Conservation (phyloP, 495 filamentous ascomycete species). For the Neurospora pannonica region DNA sequence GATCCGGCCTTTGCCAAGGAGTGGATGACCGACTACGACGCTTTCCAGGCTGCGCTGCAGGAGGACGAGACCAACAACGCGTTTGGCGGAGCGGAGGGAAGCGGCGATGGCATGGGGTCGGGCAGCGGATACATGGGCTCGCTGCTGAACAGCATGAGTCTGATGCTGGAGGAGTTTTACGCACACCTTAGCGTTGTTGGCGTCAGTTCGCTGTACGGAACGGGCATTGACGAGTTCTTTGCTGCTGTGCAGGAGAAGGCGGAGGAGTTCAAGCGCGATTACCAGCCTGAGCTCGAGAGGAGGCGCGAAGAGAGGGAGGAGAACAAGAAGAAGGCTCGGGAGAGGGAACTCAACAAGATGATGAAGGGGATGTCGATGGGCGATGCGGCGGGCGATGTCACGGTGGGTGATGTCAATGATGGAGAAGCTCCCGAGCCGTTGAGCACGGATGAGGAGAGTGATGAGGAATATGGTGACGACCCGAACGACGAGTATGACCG, state of each 20-base stretch:
- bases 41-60: slow-evolving; percentile 79
- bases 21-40: slow-evolving; percentile 99
- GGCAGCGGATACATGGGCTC: slow-evolving; percentile 97
- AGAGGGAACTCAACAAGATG: slow-evolving; percentile 77
- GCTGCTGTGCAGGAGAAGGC: slow-evolving; percentile 76
- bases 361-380: slow-evolving; percentile 89
- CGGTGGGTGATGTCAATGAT: slow-evolving; percentile 39
- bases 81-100: slow-evolving; percentile 65
- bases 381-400: slow-evolving; percentile 21
- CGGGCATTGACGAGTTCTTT: slow-evolving; percentile 89
- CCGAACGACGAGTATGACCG: slow-evolving; percentile 38
- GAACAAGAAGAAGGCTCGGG: slow-evolving; percentile 54
- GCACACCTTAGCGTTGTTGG: slow-evolving; percentile 82
- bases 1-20: slow-evolving; percentile 89
- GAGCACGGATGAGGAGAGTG: slow-evolving; percentile 34
- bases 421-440: slow-evolving; percentile 37
- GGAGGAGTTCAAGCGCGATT: slow-evolving; percentile 83
- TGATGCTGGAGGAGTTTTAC: slow-evolving; percentile 98
- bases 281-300: slow-evolving; percentile 82
- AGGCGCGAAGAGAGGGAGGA: slow-evolving; percentile 65
- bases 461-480: slow-evolving; percentile 34
- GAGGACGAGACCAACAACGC: slow-evolving; percentile 69
- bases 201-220: slow-evolving; percentile 87
- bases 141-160: slow-evolving; percentile 89
- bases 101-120: slow-evolving; percentile 40